These are phyloP conservation scores for Macrotyloma uniflorum DNA, from an alignment of 306 rosid genomes.

Conservation along the genomic window DNA sequence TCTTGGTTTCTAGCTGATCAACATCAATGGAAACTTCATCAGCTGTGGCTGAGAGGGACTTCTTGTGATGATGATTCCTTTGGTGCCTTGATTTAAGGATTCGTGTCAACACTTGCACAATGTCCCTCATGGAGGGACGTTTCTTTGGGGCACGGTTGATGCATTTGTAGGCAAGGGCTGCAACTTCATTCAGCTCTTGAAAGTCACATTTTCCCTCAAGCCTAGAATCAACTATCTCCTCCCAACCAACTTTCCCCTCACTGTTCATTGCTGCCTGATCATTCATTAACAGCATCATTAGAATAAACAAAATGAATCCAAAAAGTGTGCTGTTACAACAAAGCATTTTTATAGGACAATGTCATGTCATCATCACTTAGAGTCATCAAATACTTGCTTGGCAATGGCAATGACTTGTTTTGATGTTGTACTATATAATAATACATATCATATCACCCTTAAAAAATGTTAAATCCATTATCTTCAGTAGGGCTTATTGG, in stretches of 20 bases:
- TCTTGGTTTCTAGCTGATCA: slow-evolving; percentile 60
- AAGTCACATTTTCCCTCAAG: slow-evolving; percentile 75
- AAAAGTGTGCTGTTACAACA: slow-evolving; percentile 2
- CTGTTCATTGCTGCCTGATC: slow-evolving; percentile 91
- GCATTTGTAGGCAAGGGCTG: slow-evolving; percentile 89
- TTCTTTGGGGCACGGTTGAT: slow-evolving; percentile 72
- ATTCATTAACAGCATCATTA: slow-evolving; percentile 39
- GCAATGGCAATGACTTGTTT: slow-evolving; percentile 27
- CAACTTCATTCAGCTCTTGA: slow-evolving; percentile 82
- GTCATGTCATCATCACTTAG: background rate
- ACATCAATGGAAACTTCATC: slow-evolving; percentile 72
- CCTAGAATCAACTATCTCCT: slow-evolving; percentile 81
- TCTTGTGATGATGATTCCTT: slow-evolving; percentile 57
- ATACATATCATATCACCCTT: too few species aligned
- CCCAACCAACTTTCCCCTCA: slow-evolving; percentile 98
- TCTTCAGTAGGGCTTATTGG: background rate
- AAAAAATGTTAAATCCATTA: background rate
- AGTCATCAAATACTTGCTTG: slow-evolving; percentile 16
- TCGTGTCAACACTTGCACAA: slow-evolving; percentile 75
- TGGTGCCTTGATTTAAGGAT: slow-evolving; percentile 65
- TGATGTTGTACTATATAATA: background rate
- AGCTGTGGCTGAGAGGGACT: slow-evolving; percentile 60
- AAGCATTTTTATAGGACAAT: background rate
- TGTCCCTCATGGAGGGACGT: slow-evolving; percentile 93
- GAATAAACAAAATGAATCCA: background rate